Evolutionary conservation across 176 grass and related monocot species (phyloP).

Genomic region (Chloris gayana): DNA sequence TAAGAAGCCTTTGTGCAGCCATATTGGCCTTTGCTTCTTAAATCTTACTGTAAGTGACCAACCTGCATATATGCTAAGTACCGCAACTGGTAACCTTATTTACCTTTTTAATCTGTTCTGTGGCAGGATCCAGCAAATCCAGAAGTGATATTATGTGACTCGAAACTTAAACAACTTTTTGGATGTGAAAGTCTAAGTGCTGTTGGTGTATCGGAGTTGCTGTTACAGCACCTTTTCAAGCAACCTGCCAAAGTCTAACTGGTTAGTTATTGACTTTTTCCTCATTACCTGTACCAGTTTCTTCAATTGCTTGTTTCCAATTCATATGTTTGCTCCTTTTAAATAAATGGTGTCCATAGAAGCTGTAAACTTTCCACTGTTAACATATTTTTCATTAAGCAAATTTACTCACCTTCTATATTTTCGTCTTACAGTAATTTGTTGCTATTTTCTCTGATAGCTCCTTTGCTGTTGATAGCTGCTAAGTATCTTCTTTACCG

Average conservation of each 20-base stretch:
- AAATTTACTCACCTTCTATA: not conserved
- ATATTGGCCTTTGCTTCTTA: not conserved
- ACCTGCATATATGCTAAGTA: not conserved
- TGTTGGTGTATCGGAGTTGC: conserved; percentile 65
- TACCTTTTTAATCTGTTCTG: conserved; percentile 18
- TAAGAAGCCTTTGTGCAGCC: not conserved
- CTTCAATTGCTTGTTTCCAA: not conserved
- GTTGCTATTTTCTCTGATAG: not conserved
- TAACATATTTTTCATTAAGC: conserved; percentile 2
- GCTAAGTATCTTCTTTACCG: conserved; percentile 10
- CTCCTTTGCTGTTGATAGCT: not conserved
- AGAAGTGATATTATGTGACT: conserved; percentile 70
- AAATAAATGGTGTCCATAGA: not conserved
- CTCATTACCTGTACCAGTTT: not conserved
- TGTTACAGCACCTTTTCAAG: conserved; percentile 66
- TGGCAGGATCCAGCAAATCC: conserved; percentile 78
- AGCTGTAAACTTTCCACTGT: not conserved
- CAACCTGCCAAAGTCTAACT: conserved; percentile 69
- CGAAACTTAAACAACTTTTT: conserved; percentile 83
- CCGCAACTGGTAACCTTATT: not conserved
- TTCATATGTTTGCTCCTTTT: not conserved
- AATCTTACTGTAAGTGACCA: not conserved
- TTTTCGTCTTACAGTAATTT: not conserved
- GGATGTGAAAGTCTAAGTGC: conserved; percentile 83
- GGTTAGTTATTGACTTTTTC: conserved; percentile 50